A percentile compares a stretch with the other conserved stretches of the same genome.
Evolutionary conservation across 768 basidiomycete species (phyloP).

Genomic region (Lyophyllum decastes): DNA sequence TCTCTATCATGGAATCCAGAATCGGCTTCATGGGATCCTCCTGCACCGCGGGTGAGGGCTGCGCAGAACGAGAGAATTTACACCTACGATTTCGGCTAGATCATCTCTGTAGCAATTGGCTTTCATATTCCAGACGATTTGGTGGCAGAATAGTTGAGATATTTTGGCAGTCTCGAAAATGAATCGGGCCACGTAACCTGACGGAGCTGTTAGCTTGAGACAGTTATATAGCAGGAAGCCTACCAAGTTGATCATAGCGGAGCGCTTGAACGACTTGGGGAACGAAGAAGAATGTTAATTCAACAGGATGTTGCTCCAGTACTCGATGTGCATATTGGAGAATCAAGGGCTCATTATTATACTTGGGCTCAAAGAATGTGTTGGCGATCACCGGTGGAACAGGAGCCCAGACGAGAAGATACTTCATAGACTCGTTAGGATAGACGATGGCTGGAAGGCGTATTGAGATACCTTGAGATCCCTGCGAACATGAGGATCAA

Average conservation of each 20-base stretch:
- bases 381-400: conserved; percentile 82
- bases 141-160: conserved; percentile 97
- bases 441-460: background rate
- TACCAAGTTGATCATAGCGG: conserved; percentile 86
- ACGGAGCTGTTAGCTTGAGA: background rate
- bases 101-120: conserved; percentile 97
- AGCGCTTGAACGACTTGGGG: conserved; percentile 98
- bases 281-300: conserved; percentile 97
- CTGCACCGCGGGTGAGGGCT: conserved; percentile 37
- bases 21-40: conserved; percentile 94
- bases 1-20: conserved; percentile 84
- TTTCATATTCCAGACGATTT: conserved; percentile 99
- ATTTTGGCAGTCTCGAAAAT: conserved; percentile 97
- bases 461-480: conserved; percentile 70
- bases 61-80: background rate
- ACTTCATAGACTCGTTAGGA: conserved; percentile 41
- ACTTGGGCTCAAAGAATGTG: conserved; percentile 84
- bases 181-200: conserved; percentile 93
- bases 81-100: conserved; percentile 73
- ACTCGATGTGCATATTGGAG: conserved; percentile 97
- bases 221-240: conserved; percentile 14
- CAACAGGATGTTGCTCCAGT: conserved; percentile 91
- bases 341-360: conserved; percentile 79
- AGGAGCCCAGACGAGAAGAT: conserved; percentile 86
- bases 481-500: conserved; percentile 56